Evolutionary conservation across 352 stramenopile genomes (phyloP), one percentile per base, ranked within the genome.

Genomic region (Globisporangium viniferum): DNA sequence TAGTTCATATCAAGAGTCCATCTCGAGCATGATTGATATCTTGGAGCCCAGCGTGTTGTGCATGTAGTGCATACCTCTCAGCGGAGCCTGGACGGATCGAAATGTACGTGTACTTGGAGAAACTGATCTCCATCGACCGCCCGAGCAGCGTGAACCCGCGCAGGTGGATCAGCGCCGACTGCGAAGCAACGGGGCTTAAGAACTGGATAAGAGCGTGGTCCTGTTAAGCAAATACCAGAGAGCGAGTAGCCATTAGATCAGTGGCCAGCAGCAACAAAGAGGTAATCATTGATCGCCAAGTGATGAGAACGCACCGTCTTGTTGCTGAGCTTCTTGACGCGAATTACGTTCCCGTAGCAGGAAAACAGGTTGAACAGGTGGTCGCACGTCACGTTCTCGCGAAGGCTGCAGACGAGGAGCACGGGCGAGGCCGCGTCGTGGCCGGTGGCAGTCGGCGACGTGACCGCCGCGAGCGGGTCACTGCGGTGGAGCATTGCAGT

Each of bases 361-460:
- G 82, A 90, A 35, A 90, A 90, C 18, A 90, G 64, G 58, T 90
- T 87, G 77, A 90, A 90, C 2, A 90, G 53, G 27, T 86, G 71
- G 58, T 90, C 80, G 67, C 82, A 90, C 20, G 80, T 79, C 61
- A 88, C 72, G 33, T 68, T 74, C 35, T 86, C 75, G 35, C 73
- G 73, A 15, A 90, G 59, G 53, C 86, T 90, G 72, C 76, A 86
- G 24, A 85, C 79, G 9, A 88, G 73, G 49, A 90, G 70, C 31
- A 90, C 81, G 2, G 79, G 78, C 27, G 81, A 88, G 20, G 74
- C 65, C 5, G 66, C 65, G 12, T 82, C 78, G 14, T 70, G 71
- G 4, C 63, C 63, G n/a, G 44, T 12, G 7, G 41, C 41, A 8
- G 29, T 22, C 4, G 59, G 41, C 7, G 39, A 0, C 41, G 12